Percentiles rank a stretch among this genome's conserved stretches.
Conservation (phyloP, 768 basidiomycete species). For the Serpula lacrymans region DNA sequence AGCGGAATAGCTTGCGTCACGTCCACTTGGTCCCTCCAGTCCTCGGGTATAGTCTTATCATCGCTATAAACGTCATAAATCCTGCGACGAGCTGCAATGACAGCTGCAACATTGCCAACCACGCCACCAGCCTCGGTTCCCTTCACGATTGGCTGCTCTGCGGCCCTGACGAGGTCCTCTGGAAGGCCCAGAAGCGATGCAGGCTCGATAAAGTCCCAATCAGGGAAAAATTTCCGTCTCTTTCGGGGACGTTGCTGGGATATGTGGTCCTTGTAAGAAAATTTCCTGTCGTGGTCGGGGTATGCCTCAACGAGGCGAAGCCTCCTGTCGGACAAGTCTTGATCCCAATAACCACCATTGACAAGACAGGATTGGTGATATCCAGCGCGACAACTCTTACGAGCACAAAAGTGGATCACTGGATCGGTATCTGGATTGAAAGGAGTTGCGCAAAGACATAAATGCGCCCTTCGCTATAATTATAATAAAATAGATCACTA, state of each 20-base stretch:
- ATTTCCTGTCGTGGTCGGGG: slow-evolving; percentile 27
- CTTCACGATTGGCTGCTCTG: slow-evolving; percentile 52
- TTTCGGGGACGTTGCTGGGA: too few relatives aligned
- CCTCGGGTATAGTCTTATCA: slow-evolving; percentile 26
- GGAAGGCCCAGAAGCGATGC: slow-evolving; percentile 36
- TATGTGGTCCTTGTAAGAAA: too few relatives aligned
- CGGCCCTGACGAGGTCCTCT: slow-evolving; percentile 35
- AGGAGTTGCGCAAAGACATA: slow-evolving; percentile 45
- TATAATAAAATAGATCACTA: slow-evolving; percentile 14
- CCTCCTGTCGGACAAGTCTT: slow-evolving; percentile 5
- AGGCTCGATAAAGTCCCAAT: too few relatives aligned
- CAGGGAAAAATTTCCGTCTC: too few relatives aligned
- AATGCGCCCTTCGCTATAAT: slow-evolving; percentile 37
- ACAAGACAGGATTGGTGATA: slow-evolving; percentile 50
- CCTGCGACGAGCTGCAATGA: slow-evolving; percentile 44
- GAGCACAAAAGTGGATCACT: slow-evolving; percentile 58
- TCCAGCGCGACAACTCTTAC: slow-evolving; percentile 41
- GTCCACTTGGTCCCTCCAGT: slow-evolving; percentile 37
- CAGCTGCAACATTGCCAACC: slow-evolving; percentile 47
- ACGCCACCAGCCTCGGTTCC: slow-evolving; percentile 42
- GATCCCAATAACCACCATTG: slow-evolving; percentile 22
- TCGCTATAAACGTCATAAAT: slow-evolving; percentile 37
- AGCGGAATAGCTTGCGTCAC: slow-evolving; percentile 19
- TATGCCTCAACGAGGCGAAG: slow-evolving; percentile 35
- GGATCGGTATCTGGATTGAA: slow-evolving; percentile 42